Percentiles rank a stretch among this genome's conserved stretches.
Evolutionary conservation across 306 rosid species (phyloP).

Genomic region (Acacia confusa): DNA sequence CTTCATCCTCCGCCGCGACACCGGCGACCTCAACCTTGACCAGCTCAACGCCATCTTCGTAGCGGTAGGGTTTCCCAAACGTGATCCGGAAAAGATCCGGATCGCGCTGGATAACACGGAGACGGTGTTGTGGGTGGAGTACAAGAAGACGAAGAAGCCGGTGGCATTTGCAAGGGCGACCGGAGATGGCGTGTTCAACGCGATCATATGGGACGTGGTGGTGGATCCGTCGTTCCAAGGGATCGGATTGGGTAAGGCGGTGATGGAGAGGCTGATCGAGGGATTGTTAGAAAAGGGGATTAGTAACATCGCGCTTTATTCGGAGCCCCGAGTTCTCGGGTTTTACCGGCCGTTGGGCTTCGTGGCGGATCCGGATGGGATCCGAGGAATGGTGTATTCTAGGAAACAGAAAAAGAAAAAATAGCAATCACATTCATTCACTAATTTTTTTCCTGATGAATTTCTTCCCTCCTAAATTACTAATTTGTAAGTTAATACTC

Average conservation of each 20-base stretch:
- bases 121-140: slow-evolving; percentile 74
- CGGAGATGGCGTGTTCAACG: slow-evolving; percentile 93
- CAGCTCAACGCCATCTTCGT: slow-evolving; percentile 72
- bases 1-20: slow-evolving; percentile 60
- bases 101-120: slow-evolving; percentile 75
- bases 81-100: slow-evolving; percentile 69
- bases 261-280: slow-evolving; percentile 70
- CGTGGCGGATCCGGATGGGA: slow-evolving; percentile 86
- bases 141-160: slow-evolving; percentile 49
- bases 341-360: slow-evolving; percentile 85
- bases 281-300: slow-evolving; percentile 59
- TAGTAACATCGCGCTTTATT: slow-evolving; percentile 65
- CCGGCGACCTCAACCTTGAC: slow-evolving; percentile 64
- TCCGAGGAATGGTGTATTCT: slow-evolving; percentile 79
- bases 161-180: slow-evolving; percentile 93
- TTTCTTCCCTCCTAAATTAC: not conserved
- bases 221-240: slow-evolving; percentile 95
- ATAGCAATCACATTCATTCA: not conserved
- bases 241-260: slow-evolving; percentile 76
- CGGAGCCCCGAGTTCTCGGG: slow-evolving; percentile 87
- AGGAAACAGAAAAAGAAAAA: slow-evolving; percentile 48
- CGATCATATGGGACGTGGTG: slow-evolving; percentile 92
- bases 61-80: slow-evolving; percentile 82
- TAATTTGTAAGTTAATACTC: not conserved
- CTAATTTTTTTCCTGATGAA: not conserved